Evolutionary conservation across 768 basidiomycete species (phyloP), one percentile per base, ranked within the genome.

Genomic region (Clitopilus hobsonii): DNA sequence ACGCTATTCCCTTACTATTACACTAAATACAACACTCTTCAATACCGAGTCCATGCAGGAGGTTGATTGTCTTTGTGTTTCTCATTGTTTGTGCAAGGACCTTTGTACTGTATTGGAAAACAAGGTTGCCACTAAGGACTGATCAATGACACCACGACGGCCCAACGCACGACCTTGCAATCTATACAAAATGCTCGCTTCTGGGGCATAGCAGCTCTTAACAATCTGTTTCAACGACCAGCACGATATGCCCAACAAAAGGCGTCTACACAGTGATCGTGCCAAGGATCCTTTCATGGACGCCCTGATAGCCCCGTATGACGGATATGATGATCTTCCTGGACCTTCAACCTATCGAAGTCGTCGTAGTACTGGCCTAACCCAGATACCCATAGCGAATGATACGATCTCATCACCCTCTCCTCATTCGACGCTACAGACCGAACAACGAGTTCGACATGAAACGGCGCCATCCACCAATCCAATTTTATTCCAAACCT

Each of bases 251-350:
- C n/a, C 23, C 49, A 26, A 26, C 13, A 30, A 20, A 45, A 45
- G 22, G 18, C 8, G 8, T 16, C 41, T 23, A 27, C 32, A 36
- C 32, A 20, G 23, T 13, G 49, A 50, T 25, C 25, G 28, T 7
- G 23, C 10, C 3, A 30, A 26, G 49, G 26, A 50, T 23, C 41
- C 55, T 28, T 57, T 57, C 48, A 49, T 57, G 47, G 53, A 57
- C 27, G 30, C 32, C 8, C 52, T 57, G n/a, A 27, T 38, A 16
- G 26, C 52, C 5, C 56, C 56, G 14, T 41, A 57, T 53, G 45
- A 14, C 4, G 41, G 32, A 6, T 51, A 30, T 25, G 26, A 51
- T 11, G n/a, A 25, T 10, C 50, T 30, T 6, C 50, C 26, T 6
- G 28, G 28, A 20, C 50, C 32, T 29, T 22, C 50, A 8, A 29